Evolutionary conservation across 2,329 filamentous ascomycete genomes (phyloP).

Genomic region (Bipolaris oryzae): DNA sequence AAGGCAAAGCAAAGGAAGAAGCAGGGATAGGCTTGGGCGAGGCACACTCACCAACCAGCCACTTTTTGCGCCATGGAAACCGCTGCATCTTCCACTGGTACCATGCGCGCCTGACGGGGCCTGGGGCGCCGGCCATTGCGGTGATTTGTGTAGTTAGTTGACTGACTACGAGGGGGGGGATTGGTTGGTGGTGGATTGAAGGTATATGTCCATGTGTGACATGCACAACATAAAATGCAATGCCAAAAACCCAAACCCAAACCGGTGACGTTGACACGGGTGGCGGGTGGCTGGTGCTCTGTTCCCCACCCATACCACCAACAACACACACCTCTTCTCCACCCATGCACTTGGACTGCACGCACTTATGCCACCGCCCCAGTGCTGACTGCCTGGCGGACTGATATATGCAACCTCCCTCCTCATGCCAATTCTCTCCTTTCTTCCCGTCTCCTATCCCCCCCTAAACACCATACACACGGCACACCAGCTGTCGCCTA

Average conservation of each 20-base stretch:
- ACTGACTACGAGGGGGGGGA: conserved; percentile 1
- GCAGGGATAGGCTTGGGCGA: conserved; percentile 10
- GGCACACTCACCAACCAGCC: conserved; percentile 59
- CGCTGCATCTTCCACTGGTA: conserved; percentile 67
- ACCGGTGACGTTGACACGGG: conserved; percentile 30
- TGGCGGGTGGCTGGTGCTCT: conserved; percentile 30
- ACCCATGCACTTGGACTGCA: conserved; percentile 4
- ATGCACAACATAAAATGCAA: too few relatives aligned
- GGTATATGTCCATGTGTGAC: too few relatives aligned
- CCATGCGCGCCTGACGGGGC: conserved; percentile 57
- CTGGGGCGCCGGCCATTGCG: conserved; percentile 48
- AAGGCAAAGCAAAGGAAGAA: background rate
- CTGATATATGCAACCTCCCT: too few relatives aligned
- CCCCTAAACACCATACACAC: background rate
- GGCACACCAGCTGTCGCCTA: background rate
- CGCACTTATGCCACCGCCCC: conserved; percentile 10
- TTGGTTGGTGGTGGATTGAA: conserved; percentile 5
- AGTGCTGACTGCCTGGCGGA: background rate
- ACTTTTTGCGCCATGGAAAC: conserved; percentile 66
- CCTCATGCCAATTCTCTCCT: too few relatives aligned
- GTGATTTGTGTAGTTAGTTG: conserved; percentile 11
- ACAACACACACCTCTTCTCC: conserved; percentile 6
- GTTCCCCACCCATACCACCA: conserved; percentile 19
- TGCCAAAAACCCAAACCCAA: conserved; percentile 5
- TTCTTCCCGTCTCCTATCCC: background rate